Evolutionary conservation across 805 yeast species (phyloP).

Genomic region (Wickerhamomyces sydowiorum): DNA sequence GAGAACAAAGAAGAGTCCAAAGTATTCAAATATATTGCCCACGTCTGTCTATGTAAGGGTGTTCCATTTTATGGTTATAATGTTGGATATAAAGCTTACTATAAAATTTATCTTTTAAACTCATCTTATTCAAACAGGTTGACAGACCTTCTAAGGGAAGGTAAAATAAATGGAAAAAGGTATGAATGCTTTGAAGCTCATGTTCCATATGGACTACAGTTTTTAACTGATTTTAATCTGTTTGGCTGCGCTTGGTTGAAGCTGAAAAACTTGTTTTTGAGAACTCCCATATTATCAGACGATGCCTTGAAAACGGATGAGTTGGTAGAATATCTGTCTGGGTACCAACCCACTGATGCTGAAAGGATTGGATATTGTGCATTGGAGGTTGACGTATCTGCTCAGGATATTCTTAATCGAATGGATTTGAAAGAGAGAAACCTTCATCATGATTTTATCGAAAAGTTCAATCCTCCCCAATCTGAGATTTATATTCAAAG

Average conservation of each 20-base stretch:
- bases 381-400: constrained; percentile 66
- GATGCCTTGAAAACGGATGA: constrained; percentile 25
- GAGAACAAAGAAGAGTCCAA: constrained; percentile 11
- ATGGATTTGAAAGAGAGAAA: constrained; percentile 34
- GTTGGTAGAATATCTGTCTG: constrained; percentile 27
- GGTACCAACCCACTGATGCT: constrained; percentile 17
- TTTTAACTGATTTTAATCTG: constrained; percentile 75
- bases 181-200: constrained; percentile 72
- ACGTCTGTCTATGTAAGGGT: constrained; percentile 62
- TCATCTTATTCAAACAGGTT: constrained; percentile 56
- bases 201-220: constrained; percentile 70
- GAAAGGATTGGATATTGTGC: constrained; percentile 57
- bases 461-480: constrained; percentile 19
- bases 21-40: constrained; percentile 43
- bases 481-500: constrained; percentile 30
- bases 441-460: constrained; percentile 46
- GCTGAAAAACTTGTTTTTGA: constrained; percentile 39
- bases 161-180: constrained; percentile 29
- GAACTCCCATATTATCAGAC: constrained; percentile 47
- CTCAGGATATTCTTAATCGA: constrained; percentile 58
- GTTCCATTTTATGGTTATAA: constrained; percentile 82
- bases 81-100: constrained; percentile 54
- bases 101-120: constrained; percentile 62
- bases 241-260: constrained; percentile 80
- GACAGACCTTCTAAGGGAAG: constrained; percentile 41